Evolutionary conservation across 1,284 basidiomycete species (phyloP).

Genomic region (Inonotus hispidus): DNA sequence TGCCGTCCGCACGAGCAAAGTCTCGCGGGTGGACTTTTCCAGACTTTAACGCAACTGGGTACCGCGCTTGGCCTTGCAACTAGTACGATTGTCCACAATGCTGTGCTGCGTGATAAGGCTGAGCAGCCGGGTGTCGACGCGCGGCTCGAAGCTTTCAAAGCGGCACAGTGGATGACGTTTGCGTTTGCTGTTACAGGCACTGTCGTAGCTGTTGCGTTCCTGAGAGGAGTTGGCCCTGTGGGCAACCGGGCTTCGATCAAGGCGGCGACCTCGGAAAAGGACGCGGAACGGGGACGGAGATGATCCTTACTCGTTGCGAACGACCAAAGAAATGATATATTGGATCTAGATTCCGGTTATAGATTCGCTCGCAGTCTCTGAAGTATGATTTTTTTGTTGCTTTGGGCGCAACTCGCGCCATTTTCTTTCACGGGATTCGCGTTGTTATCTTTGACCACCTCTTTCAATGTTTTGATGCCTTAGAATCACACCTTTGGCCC

Average conservation of each 20-base stretch:
- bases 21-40: slow-evolving; percentile 72
- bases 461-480: too few species aligned
- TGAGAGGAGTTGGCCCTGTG: slow-evolving; percentile 56
- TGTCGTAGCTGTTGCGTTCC: slow-evolving; percentile 44
- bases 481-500: too few species aligned
- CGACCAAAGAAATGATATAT: too few species aligned
- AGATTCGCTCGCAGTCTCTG: too few species aligned
- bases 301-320: neutral
- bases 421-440: too few species aligned
- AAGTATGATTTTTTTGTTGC: too few species aligned
- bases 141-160: slow-evolving; percentile 47
- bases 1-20: slow-evolving; percentile 71
- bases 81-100: slow-evolving; percentile 67
- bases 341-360: too few species aligned
- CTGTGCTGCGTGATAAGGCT: slow-evolving; percentile 36
- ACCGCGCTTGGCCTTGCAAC: slow-evolving; percentile 72
- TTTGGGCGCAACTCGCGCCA: too few species aligned
- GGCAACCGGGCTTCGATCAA: slow-evolving; percentile 32
- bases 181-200: slow-evolving; percentile 57
- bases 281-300: neutral
- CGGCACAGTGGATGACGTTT: slow-evolving; percentile 60
- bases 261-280: neutral
- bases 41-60: slow-evolving; percentile 74
- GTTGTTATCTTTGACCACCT: too few species aligned
- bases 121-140: slow-evolving; percentile 30